phyloP scores from a whole-genome alignment of 805 yeast genomes.

The Wickerhamiella dianesei region DNA sequence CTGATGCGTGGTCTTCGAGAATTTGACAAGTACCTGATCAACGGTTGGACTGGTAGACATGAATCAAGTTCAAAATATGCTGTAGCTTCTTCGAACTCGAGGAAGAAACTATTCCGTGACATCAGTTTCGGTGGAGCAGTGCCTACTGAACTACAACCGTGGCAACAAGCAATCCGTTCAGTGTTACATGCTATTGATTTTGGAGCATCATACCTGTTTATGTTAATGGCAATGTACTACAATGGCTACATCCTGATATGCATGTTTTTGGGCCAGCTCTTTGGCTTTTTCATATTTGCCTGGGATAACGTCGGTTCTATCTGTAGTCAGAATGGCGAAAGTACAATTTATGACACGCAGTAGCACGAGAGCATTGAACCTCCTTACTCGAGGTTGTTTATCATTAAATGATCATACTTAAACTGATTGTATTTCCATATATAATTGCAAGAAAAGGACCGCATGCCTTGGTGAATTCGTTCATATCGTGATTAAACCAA shows the following conservation, averaged over 20 bases:
- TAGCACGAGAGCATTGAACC: too few relatives aligned
- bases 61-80: too few relatives aligned
- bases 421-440: too few relatives aligned
- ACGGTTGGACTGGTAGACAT: background rate
- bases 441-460: too few relatives aligned
- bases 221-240: constrained; percentile 64
- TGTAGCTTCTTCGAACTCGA: background rate
- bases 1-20: constrained; percentile 42
- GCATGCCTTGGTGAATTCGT: too few relatives aligned
- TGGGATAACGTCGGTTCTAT: constrained; percentile 30
- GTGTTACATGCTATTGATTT: constrained; percentile 43
- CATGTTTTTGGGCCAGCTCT: constrained; percentile 46
- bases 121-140: background rate
- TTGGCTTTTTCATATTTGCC: constrained; percentile 44
- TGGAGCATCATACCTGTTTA: constrained; percentile 50
- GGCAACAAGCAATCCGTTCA: constrained; percentile 41
- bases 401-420: too few relatives aligned
- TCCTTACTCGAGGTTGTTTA: too few relatives aligned
- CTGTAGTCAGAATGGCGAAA: background rate
- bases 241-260: constrained; percentile 57
- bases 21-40: constrained; percentile 22
- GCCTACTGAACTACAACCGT: constrained; percentile 26
- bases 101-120: background rate
- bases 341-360: background rate
- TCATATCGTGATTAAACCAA: too few relatives aligned